Evolutionary conservation across 2,329 filamentous ascomycete species (phyloP).

Genomic region (Apiospora hydei): DNA sequence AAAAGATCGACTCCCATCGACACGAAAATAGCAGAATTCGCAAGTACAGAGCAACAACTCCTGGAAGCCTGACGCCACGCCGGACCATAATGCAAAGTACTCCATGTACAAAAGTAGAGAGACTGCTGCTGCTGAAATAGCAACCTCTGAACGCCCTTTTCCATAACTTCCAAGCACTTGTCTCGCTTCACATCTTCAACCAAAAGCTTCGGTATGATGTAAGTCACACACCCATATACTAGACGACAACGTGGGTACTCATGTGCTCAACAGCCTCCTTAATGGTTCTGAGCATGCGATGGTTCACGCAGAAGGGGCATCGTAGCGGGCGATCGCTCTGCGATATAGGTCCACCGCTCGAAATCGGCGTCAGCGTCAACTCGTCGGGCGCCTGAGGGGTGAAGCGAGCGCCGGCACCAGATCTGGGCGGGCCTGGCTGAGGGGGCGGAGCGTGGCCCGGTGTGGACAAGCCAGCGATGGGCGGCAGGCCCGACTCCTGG

Average conservation of each 20-base stretch:
- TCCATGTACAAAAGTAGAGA: neutral
- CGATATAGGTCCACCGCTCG: constrained; percentile 55
- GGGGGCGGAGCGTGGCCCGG: constrained; percentile 11
- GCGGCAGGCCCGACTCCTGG: constrained; percentile 50
- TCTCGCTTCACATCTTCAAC: neutral
- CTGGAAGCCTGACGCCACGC: constrained; percentile 5
- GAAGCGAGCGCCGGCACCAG: constrained; percentile 32
- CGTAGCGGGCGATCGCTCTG: constrained; percentile 58
- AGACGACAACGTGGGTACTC: constrained; percentile 67
- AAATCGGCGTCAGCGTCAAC: constrained; percentile 62
- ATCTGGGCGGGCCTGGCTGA: constrained; percentile 31
- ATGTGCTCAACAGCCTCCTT: constrained; percentile 70
- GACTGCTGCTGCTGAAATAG: neutral
- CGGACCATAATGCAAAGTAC: neutral
- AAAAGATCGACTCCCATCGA: neutral
- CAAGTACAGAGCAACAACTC: neutral
- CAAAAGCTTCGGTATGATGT: neutral
- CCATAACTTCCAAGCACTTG: neutral
- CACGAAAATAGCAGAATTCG: neutral
- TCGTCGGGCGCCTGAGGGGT: constrained; percentile 43
- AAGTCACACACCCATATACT: constrained; percentile 27
- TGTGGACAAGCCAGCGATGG: constrained; percentile 40
- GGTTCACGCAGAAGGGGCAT: constrained; percentile 68
- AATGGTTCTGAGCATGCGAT: constrained; percentile 65
- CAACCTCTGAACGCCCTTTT: constrained; percentile 2